These are phyloP conservation scores for Xerocomus brunneocitrinus DNA, from an alignment of 768 basidiomycete genomes.

Conservation along the genomic window DNA sequence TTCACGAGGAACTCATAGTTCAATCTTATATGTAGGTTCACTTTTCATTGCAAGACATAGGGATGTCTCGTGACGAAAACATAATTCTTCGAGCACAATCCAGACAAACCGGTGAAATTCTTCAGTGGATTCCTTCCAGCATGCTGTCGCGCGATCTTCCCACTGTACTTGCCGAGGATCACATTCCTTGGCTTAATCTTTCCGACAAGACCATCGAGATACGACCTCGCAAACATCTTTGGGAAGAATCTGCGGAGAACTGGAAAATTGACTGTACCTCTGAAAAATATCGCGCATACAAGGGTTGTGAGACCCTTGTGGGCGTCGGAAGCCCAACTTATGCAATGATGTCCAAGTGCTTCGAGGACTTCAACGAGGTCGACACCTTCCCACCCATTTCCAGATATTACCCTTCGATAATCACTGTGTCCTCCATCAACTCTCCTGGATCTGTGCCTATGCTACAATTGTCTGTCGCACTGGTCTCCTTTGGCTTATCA, in stretches of 20 bases:
- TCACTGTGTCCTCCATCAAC: neutral
- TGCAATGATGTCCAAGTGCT: constrained; percentile 8
- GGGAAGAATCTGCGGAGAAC: constrained; percentile 10
- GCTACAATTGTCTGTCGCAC: constrained; percentile 8
- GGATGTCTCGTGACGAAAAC: no score
- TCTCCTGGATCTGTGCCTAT: no score
- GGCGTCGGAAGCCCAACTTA: constrained; percentile 17
- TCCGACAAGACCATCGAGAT: constrained; percentile 12
- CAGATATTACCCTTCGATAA: no score
- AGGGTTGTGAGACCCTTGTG: constrained; percentile 3
- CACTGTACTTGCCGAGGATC: constrained; percentile 4
- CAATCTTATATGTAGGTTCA: no score
- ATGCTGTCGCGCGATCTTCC: constrained; percentile 18
- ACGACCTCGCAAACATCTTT: constrained; percentile 9
- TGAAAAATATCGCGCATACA: neutral
- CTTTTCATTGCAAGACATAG: no score
- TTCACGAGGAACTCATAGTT: no score
- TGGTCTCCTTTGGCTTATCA: constrained; percentile 33
- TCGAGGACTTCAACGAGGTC: neutral
- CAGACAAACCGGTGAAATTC: no score
- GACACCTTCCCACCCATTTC: neutral
- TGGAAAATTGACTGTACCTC: constrained; percentile 9
- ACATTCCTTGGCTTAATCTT: constrained; percentile 21
- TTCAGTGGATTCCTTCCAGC: constrained; percentile 11
- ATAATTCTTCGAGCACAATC: no score